Conservation (phyloP, 257 asterid genomes). For the Eustoma russellianum region DNA sequence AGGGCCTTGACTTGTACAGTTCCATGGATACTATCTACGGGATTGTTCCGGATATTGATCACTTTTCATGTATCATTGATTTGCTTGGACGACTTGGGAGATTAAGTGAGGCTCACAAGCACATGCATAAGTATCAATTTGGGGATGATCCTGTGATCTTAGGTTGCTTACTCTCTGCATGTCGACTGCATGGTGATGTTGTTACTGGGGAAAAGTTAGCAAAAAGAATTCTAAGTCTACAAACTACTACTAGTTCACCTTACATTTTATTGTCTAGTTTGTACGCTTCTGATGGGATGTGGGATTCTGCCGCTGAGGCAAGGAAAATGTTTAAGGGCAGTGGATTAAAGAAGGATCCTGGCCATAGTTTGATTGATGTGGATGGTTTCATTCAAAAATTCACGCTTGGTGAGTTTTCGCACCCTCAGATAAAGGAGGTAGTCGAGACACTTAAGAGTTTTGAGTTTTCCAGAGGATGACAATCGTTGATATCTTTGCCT, state of each 20-base stretch:
- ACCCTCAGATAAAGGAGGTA: constrained; percentile 39
- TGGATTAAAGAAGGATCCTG: constrained; percentile 59
- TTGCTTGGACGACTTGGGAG: constrained; percentile 62
- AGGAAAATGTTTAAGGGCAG: constrained; percentile 42
- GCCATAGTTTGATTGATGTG: constrained; percentile 40
- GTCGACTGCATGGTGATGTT: constrained; percentile 45
- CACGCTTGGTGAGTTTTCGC: constrained; percentile 42
- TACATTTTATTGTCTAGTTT: constrained; percentile 55
- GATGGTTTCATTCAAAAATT: constrained; percentile 38
- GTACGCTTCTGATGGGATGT: constrained; percentile 50
- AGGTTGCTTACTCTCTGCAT: constrained; percentile 65
- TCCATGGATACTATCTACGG: constrained; percentile 33
- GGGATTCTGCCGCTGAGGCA: constrained; percentile 52
- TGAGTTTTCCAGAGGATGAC: constrained; percentile 27
- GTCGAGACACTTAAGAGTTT: constrained; percentile 22
- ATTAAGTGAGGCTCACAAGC: constrained; percentile 47
- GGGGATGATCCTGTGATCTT: constrained; percentile 49
- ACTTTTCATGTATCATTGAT: constrained; percentile 64
- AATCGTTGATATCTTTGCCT: too few species aligned
- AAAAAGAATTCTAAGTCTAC: constrained; percentile 34
- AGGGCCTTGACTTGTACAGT: constrained; percentile 36
- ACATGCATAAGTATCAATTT: constrained; percentile 23
- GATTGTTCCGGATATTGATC: constrained; percentile 35
- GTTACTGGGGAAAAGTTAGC: constrained; percentile 46
- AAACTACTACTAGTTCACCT: constrained; percentile 46